Base-by-base conservation (phyloP, 805 yeast species). In the Ogataea nitratoaversa region DNA sequence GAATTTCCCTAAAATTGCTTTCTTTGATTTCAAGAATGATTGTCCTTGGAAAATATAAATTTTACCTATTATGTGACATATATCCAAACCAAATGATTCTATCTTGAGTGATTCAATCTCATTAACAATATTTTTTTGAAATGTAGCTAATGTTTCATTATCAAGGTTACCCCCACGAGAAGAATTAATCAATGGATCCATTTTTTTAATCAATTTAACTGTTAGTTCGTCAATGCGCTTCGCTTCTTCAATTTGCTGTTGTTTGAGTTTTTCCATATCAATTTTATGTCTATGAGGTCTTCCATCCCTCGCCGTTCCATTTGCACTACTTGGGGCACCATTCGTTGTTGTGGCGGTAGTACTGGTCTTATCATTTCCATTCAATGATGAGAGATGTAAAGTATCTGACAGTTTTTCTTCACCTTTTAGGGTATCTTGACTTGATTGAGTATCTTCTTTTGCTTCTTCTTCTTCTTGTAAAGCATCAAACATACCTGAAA, bases 41-140 rank as follows among this genome's bases (percentile, higher is more conserved):
- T 73, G 72, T 20, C 79, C 82, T 56, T 84, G 82, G 52, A 81
- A 72, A 44, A 70, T 66, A 56, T 85, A 85, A 2, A 82, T 76
- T 38, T 76, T 71, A 19, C 93, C 95, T 40, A 85, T 74, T 0
- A 86, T 74, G 51, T 85, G 93, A 35, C 86, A 70, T 27, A 85
- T 83, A 54, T 85, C 89, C 24, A 84, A 62, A n/a, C 95, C 95
- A 62, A 85, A 85, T 18, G 91, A 83, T 60, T 85, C 93, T 78
- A 82, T 76, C 52, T 84, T 84, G 48, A 85, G 68, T 22, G 79
- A 68, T 56, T 90, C 93, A 13, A 95, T 95, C 61, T 93, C 98
- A 53, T 82, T 79, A 46, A 71, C 72, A 50, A 85, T 72, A 58
- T 84, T 82, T 41, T 70, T 71, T 44, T 72, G 65, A 60, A 88